Conservation (phyloP, 1,284 basidiomycete species). For the Omphalotus olearius region DNA sequence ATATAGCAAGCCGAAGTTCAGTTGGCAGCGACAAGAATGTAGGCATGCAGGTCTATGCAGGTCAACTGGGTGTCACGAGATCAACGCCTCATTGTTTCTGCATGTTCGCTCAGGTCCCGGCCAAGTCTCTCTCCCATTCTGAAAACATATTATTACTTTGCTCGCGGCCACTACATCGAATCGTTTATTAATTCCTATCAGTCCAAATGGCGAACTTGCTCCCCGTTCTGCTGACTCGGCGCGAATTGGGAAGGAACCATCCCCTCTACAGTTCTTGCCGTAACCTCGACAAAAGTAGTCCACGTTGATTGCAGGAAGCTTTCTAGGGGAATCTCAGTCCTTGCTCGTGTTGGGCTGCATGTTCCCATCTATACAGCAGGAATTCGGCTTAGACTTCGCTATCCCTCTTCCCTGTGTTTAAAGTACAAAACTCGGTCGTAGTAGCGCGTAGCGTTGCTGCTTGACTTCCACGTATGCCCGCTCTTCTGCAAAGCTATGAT, state of each 20-base stretch:
- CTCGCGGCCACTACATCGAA: too few species aligned
- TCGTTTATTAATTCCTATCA: too few species aligned
- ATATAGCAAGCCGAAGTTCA: constrained; percentile 34
- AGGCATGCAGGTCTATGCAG: not conserved
- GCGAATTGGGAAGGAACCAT: not conserved
- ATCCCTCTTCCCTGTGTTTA: not conserved
- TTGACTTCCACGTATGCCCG: constrained; percentile 26
- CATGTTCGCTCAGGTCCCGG: too few species aligned
- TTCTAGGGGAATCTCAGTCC: not conserved
- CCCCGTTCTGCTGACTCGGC: not conserved
- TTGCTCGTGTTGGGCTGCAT: constrained; percentile 4
- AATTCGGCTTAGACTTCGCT: constrained; percentile 1
- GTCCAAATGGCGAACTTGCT: too few species aligned
- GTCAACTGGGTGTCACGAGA: too few species aligned
- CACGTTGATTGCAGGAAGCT: not conserved
- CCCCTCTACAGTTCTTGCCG: constrained; percentile 3
- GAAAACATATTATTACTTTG: not conserved
- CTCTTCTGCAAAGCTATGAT: constrained; percentile 51
- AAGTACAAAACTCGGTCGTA: not conserved
- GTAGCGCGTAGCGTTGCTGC: not conserved
- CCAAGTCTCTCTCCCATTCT: not conserved
- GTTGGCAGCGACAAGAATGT: constrained; percentile 29
- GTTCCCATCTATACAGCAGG: constrained; percentile 7
- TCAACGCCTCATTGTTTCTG: not conserved
- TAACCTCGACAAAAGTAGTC: constrained; percentile 10